Evolutionary conservation across 208 protist genomes (phyloP).

Genomic region (Leishmania tropica): DNA sequence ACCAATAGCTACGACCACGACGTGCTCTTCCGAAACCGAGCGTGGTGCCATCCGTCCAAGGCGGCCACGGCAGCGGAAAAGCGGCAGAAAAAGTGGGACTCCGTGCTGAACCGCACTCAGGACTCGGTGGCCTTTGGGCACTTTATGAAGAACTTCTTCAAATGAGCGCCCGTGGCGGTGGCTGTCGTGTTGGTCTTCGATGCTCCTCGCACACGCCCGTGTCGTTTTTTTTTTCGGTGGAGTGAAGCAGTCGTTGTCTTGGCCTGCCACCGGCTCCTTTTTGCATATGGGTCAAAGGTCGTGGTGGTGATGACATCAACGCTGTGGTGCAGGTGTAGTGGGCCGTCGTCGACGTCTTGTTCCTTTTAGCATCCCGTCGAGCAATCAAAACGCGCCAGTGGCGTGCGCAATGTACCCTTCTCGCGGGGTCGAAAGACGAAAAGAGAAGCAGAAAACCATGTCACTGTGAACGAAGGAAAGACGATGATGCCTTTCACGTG

Average conservation of each 20-base stretch:
- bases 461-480: background rate
- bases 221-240: background rate
- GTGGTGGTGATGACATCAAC: background rate
- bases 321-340: background rate
- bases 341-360: background rate
- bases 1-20: constrained; percentile 62
- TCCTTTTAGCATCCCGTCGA: background rate
- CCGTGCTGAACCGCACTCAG: constrained; percentile 59
- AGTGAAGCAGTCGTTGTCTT: background rate
- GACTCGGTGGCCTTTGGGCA: constrained; percentile 46
- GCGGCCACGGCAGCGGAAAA: constrained; percentile 21
- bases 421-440: background rate
- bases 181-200: background rate
- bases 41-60: constrained; percentile 38
- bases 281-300: background rate
- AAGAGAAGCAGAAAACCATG: background rate
- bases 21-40: constrained; percentile 63
- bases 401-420: background rate
- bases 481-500: background rate
- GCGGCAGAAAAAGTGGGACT: constrained; percentile 54
- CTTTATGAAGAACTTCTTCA: constrained; percentile 78
- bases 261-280: background rate
- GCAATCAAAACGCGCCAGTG: background rate
- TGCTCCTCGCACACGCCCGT: background rate
- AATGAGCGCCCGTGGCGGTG: constrained; percentile 24